Base-by-base conservation (phyloP, 2,329 filamentous ascomycete genomes). In the Lachnellula occidentalis region DNA sequence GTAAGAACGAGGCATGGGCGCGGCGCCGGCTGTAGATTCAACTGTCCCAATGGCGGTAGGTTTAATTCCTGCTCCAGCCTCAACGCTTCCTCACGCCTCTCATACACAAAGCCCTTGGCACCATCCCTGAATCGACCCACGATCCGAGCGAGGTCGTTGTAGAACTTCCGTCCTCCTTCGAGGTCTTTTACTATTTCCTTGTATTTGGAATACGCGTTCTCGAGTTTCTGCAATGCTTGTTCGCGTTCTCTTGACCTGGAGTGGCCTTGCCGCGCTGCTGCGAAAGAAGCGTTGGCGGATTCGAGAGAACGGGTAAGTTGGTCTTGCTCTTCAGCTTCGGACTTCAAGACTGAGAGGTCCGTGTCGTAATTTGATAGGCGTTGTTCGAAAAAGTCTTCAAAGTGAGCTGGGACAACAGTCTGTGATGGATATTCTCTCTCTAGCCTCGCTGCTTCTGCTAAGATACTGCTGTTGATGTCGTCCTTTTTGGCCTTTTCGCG, bases 111-210 rank as follows among this genome's bases (percentile, higher is more conserved):
- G 1, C 79, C 81, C 61, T 82, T 82, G 55, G 85, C 85, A 36
- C 89, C 88, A 62, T 96, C 92, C 17, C 91, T 79, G 69, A 96
- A 97, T 9, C 86, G 79, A 0, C 84, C 86, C 1, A 96, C 88
- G 58, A 97, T 91, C 71, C 87, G 89, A 46, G 88, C 89, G 4
- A 99, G 78, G 67, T 97, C 92, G 63, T 99, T 99, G 75, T 97
- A 99, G 69, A 99, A 99, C 69, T 94, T 96, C 51, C 92, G 79
- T 0, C 90, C 94, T 0, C 88, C 89, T 61, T 97, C 92, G 2
- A 96, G 78, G 67, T 97, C 96, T 61, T 83, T 89, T 54, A 96
- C 84, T 54, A 97, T 90, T 70, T 99, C 92, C 73, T 96, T 96
- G 76, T 97, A 97, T 72, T 92, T 95, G 71, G 91, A 85, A 69